These are phyloP conservation scores for Fusarium abutilonis DNA, from an alignment of 2,329 filamentous ascomycete genomes.

Conservation along the genomic window DNA sequence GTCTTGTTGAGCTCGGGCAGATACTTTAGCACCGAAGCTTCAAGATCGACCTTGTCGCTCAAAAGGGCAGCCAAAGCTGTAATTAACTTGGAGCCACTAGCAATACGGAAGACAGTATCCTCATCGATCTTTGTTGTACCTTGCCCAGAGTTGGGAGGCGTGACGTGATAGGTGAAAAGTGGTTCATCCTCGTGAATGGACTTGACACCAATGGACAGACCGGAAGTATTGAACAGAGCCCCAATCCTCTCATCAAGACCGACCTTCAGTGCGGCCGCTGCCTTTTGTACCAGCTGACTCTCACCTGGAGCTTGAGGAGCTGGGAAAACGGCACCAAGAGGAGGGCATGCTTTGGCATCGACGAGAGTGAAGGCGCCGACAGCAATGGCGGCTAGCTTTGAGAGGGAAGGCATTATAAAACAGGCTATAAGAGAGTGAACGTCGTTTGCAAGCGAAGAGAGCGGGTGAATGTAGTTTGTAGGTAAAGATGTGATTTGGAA, in stretches of 20 bases:
- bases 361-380: slow-evolving; percentile 23
- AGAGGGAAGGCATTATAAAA: slow-evolving; percentile 30
- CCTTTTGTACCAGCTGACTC: slow-evolving; percentile 46
- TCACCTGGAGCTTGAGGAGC: slow-evolving; percentile 49
- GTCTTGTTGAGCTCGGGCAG: slow-evolving; percentile 52
- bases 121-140: slow-evolving; percentile 44
- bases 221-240: slow-evolving; percentile 47
- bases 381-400: slow-evolving; percentile 28
- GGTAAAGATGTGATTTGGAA: background rate
- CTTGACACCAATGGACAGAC: slow-evolving; percentile 53
- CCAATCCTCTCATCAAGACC: slow-evolving; percentile 44
- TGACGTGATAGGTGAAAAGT: slow-evolving; percentile 55
- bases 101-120: slow-evolving; percentile 50
- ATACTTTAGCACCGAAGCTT: slow-evolving; percentile 58
- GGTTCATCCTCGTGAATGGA: slow-evolving; percentile 53
- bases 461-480: background rate
- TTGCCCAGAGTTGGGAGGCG: slow-evolving; percentile 46
- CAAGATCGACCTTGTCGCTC: slow-evolving; percentile 46
- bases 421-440: background rate
- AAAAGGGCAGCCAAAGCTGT: slow-evolving; percentile 48
- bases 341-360: slow-evolving; percentile 53
- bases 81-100: slow-evolving; percentile 50
- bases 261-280: slow-evolving; percentile 38
- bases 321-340: slow-evolving; percentile 55
- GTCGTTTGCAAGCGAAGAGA: background rate